Evolutionary conservation across 768 basidiomycete species (phyloP).

Genomic region (Kwoniella dejecticola): DNA sequence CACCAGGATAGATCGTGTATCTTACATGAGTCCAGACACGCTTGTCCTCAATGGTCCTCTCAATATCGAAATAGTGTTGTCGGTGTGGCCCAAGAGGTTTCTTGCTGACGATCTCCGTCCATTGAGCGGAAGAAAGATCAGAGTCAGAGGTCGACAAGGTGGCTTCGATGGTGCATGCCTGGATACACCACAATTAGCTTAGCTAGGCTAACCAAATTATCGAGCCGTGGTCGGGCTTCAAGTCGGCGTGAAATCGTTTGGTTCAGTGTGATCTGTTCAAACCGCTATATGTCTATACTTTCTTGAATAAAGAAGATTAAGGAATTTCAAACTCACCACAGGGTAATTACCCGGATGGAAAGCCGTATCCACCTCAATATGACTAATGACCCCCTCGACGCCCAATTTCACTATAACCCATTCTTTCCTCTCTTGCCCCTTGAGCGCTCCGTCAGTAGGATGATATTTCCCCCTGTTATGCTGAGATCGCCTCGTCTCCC

Average conservation of each 20-base stretch:
- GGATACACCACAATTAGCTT: no score
- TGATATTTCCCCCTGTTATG: conserved; percentile 66
- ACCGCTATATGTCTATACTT: no score
- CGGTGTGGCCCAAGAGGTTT: conserved; percentile 84
- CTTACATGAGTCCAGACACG: conserved; percentile 76
- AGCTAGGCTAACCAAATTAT: neutral
- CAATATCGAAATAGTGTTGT: conserved; percentile 84
- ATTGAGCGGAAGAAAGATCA: conserved; percentile 60
- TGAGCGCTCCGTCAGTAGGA: conserved; percentile 12
- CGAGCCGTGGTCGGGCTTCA: neutral
- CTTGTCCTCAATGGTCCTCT: conserved; percentile 61
- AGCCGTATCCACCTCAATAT: conserved; percentile 87
- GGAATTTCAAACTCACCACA: conserved; percentile 52
- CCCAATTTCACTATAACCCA: conserved; percentile 92
- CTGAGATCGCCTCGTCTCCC: conserved; percentile 90
- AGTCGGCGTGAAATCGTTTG: no score
- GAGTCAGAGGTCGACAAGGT: conserved; percentile 18
- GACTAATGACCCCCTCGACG: conserved; percentile 63
- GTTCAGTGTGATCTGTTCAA: no score
- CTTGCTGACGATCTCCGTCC: conserved; percentile 73
- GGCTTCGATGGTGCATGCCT: conserved; percentile 42
- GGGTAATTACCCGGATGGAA: conserved; percentile 97
- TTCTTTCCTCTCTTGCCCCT: conserved; percentile 62
- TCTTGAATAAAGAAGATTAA: neutral
- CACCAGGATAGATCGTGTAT: conserved; percentile 78